Evolutionary conservation across 768 basidiomycete genomes (phyloP), one percentile per base, ranked within the genome.

Genomic region (Rhizopogon salebrosus): DNA sequence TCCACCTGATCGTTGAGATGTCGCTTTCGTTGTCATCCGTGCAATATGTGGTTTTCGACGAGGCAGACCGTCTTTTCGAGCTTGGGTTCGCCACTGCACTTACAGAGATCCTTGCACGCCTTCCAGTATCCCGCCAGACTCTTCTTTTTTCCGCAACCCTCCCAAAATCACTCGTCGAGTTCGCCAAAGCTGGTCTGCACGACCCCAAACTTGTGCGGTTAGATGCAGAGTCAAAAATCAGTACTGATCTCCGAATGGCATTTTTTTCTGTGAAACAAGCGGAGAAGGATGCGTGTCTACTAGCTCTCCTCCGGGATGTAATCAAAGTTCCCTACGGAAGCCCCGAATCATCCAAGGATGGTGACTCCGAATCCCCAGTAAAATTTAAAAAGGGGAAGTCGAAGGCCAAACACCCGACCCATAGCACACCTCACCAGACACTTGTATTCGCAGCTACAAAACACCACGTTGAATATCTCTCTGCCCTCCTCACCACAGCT

Each of bases 1-100:
- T 99, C n/a, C 97, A 99, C 72, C 79, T 99, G 22, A 79, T 90
- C 48, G 90, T 98, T 46, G 97, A 99, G 72, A 98, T 98, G 95
- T 89, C 89, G 56, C 73, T 97, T 45, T 92, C 95, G 64, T 75
- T 99, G 24, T 83, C 87, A 48, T 85, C 89, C 0, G 76, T 95
- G 5, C 85, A 95, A 70, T 92, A 90, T 54, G 83, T 94, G 55
- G 90, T 98, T 22, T 98, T 98, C 62, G 97, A 99, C 64, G 97
- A 99, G 71, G 97, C 97, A 0, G 97, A 99, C 69, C 87, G 97
- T 31, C 82, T 99, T 10, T 99, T 99, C 69, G 97, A 99, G 66
- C 91, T 98, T 85, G 97, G 97, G 26, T 99, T 99, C 69, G 89
- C 92, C 60, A 83, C 86, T 2, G 89, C 95, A 46, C 79, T 99